Evolutionary conservation across 2,329 filamentous ascomycete species (phyloP), one percentile per base, ranked within the genome.

Genomic region (Aureobasidium sp.): DNA sequence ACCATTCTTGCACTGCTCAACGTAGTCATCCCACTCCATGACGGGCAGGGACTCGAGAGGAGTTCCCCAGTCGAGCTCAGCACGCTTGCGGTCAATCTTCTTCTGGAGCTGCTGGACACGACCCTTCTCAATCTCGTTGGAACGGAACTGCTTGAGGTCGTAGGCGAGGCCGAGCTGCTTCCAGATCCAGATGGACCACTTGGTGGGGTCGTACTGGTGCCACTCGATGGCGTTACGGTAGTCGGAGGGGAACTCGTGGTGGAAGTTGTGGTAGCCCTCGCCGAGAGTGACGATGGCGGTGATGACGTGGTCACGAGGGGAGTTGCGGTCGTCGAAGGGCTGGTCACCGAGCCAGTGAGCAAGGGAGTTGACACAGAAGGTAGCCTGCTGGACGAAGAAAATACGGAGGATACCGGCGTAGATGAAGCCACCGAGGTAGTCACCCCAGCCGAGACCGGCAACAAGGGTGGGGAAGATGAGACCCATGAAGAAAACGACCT

Each of bases 261-360:
- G 90, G 83, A 95, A 95, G 83, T 95, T 95, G 83, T 95, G 90
- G 80, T 95, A 95, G 34, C 90, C 90, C 78, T 92, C 90, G 53
- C 90, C 90, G 26, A 95, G 87, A 47, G 90, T 95, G 68, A 91
- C 87, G 20, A 95, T 78, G 48, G 90, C 90, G 44, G 90, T 95
- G 76, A 95, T 85, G 72, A 93, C 83, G 77, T 95, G 90, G 71
- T 95, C 90, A 74, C 91, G 87, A 66, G 90, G 91, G 64, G 88
- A 91, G 84, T 95, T 93, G 77, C 90, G 88, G 82, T 95, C 91
- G 70, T 95, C 90, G 74, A 95, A 95, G 64, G 91, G 91, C 79
- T 95, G 90, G 70, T 95, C 91, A 66, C 91, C 90, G 71, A 95
- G 87, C 88, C 89, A 95, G 79, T 95, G 90, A 67, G 90, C 90